Evolutionary conservation across 768 basidiomycete species (phyloP), one percentile per base, ranked within the genome.

Genomic region (Trametes cubensis): DNA sequence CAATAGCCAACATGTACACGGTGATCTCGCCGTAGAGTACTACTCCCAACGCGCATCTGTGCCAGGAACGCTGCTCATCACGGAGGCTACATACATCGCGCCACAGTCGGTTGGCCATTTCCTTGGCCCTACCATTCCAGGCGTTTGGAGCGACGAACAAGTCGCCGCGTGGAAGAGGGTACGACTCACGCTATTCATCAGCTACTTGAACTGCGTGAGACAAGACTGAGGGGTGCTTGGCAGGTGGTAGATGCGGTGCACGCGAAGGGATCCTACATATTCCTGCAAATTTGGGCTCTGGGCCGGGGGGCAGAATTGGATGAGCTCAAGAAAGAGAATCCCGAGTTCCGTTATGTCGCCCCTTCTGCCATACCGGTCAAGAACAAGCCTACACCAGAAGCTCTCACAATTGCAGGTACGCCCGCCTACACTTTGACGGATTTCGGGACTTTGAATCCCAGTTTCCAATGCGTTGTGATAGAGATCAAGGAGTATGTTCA

Each of bases 181-280:
- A 26, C 10, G 46, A 20, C n/a, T n/a, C n/a, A n/a, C n/a, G 5
- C 47, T 8, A 1, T 46, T 20, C 39, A 0, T 4, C 18, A 34
- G 6, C 18, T 18, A 34, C 20, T 5, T 11, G 34, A 11, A 49
- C 26, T 2, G 11, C 4, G 13, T 15, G 11, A 11, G 25, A 49
- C 2, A 0, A 21, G 4, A 21, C 30, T 51, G 50, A 51, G 20
- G 7, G 7, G 20, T n/a, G 1, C 8, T 10, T 10, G 6, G 15
- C 41, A 84, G 83, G 71, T 90, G 14, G 81, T 80, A 17, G 78
- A 81, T 6, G 80, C 77, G 0, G 85, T 87, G 0, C 86, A 88
- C 66, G 78, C 78, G 7, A 77, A 79, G 42, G 78, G 78, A 4
- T 80, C 77, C 0, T 79, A 72, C 68, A 80, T 87, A 18, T 84